These are phyloP conservation scores for Aspergillus quadrilineatus DNA, from an alignment of 2,329 filamentous ascomycete species.

Conservation along the genomic window DNA sequence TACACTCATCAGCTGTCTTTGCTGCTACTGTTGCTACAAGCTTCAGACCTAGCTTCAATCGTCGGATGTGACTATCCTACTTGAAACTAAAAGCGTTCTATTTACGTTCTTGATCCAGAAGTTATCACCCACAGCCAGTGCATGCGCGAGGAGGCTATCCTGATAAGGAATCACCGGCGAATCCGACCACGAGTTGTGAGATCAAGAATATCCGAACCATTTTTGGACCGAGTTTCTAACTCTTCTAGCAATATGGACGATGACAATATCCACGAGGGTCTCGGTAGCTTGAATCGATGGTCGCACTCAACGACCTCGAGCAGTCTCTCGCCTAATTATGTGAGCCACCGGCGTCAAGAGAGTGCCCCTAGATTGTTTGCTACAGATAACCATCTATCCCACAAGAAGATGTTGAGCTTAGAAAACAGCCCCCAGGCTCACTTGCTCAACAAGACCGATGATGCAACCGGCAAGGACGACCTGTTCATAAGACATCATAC, in stretches of 20 bases:
- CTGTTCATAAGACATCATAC: conserved; percentile 5
- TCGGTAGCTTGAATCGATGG: conserved; percentile 57
- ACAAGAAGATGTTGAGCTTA: conserved; percentile 16
- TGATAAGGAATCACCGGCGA: neutral
- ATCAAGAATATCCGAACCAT: conserved; percentile 7
- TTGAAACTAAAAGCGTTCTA: neutral
- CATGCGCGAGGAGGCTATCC: neutral
- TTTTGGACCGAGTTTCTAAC: conserved; percentile 1
- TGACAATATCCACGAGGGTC: conserved; percentile 43
- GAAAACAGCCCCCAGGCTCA: conserved; percentile 9
- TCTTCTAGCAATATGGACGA: conserved; percentile 17
- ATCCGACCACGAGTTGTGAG: neutral
- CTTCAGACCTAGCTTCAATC: neutral
- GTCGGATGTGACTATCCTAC: neutral
- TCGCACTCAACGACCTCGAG: conserved; percentile 58
- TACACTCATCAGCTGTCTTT: neutral
- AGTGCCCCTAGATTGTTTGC: conserved; percentile 27
- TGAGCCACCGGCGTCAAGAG: conserved; percentile 22
- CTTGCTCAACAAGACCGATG: conserved; percentile 7
- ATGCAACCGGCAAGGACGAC: conserved; percentile 5
- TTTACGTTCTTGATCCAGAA: neutral
- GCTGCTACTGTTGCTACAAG: neutral
- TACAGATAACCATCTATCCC: conserved; percentile 20
- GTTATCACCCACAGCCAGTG: neutral
- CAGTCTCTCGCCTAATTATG: conserved; percentile 30